Base-by-base conservation (phyloP, 139 green algal genomes). In the Haematococcus lacustris region DNA sequence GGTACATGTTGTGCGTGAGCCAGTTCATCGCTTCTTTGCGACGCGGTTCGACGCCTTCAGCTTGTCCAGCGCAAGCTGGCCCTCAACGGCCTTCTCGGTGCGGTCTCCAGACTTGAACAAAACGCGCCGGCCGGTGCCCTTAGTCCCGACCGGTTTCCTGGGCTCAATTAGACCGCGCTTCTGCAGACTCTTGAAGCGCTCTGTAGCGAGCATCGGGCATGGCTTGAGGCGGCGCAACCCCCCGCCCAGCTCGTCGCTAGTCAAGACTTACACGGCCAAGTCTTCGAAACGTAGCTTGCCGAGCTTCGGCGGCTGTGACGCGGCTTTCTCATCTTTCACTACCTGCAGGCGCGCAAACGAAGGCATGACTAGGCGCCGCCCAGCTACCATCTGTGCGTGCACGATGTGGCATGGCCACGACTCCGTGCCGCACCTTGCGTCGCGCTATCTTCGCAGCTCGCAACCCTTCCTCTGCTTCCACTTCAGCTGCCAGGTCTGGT, bases 111-210 rank as follows among this genome's bases (percentile, higher is more conserved):
- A n/a, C n/a, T n/a, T n/a, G n/a, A n/a, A n/a, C n/a, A n/a, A n/a
- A n/a, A n/a, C n/a, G n/a, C n/a, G n/a, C 23, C 40, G 59, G 39
- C 43, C 34, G 38, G 40, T n/a, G 28, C 59, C 39, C 26, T 32
- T 21, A 34, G 51, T 4, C 28, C 3, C 38, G 34, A 74, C 75
- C 32, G 74, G 80, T 69, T 78, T 70, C n/a, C 89, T 72, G 2
- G 91, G 88, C 89, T 97, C 92, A 1, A 96, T 82, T 1, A 91
- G 47, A 38, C 87, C 88, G 0, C 89, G 82, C 68, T 86, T 81
- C 79, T 97, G 91, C 67, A 97, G 74, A 64, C 82, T 88, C 73
- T 93, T 93, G 82, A 88, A 97, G 26, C 83, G 76, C 68, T 87
- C 81, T 13, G 40, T 30, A 0, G 75, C 65, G 39, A 84, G 50